Percentiles rank a stretch among this genome's conserved stretches.
Conservation (phyloP, 805 yeast genomes). For the Candida tibetensis region DNA sequence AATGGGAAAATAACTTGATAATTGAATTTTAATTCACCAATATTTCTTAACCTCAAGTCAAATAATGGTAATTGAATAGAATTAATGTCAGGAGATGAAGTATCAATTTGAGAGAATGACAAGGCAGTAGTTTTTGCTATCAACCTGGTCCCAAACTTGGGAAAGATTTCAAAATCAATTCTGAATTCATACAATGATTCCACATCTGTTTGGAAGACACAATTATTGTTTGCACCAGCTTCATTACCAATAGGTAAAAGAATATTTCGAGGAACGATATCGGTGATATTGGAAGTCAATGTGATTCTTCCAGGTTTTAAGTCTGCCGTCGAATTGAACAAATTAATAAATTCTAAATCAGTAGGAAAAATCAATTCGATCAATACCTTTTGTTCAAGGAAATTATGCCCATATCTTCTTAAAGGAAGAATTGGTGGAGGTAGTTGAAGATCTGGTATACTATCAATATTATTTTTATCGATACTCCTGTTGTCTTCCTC, state of each 20-base stretch:
- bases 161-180: constrained; percentile 86
- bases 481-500: constrained; percentile 35
- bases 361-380: constrained; percentile 70
- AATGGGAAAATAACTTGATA: constrained; percentile 89
- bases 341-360: constrained; percentile 43
- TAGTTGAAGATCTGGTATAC: constrained; percentile 83
- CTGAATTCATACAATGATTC: constrained; percentile 60
- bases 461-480: constrained; percentile 48
- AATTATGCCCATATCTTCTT: constrained; percentile 93
- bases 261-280: constrained; percentile 84
- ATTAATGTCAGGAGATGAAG: constrained; percentile 40
- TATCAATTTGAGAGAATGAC: constrained; percentile 43
- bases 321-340: constrained; percentile 42
- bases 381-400: constrained; percentile 83
- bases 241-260: constrained; percentile 71
- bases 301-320: constrained; percentile 78
- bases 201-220: constrained; percentile 81
- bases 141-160: constrained; percentile 89
- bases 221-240: constrained; percentile 46
- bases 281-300: constrained; percentile 69
- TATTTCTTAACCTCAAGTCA: constrained; percentile 74
- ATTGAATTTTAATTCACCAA: constrained; percentile 75
- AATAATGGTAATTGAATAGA: constrained; percentile 65
- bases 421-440: constrained; percentile 97
- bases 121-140: constrained; percentile 87